Evolutionary conservation across 805 yeast genomes (phyloP).

Genomic region (Pichia eremophila): DNA sequence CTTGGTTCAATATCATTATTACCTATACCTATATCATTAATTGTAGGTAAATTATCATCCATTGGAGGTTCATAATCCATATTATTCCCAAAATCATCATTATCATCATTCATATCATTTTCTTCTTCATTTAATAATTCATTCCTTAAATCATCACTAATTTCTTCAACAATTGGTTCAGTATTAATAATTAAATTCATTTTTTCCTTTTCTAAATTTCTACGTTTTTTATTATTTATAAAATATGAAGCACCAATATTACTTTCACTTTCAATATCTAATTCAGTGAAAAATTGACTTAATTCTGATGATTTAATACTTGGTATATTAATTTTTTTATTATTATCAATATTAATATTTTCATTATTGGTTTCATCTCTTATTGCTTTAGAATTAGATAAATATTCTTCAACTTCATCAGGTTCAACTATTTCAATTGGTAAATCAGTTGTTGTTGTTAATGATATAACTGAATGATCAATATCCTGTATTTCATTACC

Average conservation of each 20-base stretch:
- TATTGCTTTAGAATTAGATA: constrained; percentile 1
- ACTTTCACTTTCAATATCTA: constrained; percentile 18
- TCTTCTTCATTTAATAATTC: neutral
- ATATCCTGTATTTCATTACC: neutral
- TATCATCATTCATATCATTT: neutral
- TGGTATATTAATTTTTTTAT: constrained; percentile 5
- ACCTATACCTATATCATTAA: too few species aligned
- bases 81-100: neutral
- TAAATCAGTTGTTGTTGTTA: constrained; percentile 5
- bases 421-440: constrained; percentile 17
- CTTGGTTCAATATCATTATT: too few species aligned
- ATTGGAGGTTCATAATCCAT: neutral
- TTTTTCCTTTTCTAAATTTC: constrained; percentile 1
- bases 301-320: constrained; percentile 10
- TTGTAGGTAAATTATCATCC: too few species aligned
- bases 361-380: neutral
- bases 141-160: neutral
- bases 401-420: constrained; percentile 19
- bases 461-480: neutral
- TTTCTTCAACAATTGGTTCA: constrained; percentile 5
- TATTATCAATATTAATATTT: neutral
- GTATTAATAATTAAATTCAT: neutral
- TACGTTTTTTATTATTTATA: constrained; percentile 3
- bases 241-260: constrained; percentile 7
- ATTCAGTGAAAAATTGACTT: constrained; percentile 10